phyloP scores from a whole-genome alignment of 202 grass and related monocot genomes.

The Musa balbisiana region DNA sequence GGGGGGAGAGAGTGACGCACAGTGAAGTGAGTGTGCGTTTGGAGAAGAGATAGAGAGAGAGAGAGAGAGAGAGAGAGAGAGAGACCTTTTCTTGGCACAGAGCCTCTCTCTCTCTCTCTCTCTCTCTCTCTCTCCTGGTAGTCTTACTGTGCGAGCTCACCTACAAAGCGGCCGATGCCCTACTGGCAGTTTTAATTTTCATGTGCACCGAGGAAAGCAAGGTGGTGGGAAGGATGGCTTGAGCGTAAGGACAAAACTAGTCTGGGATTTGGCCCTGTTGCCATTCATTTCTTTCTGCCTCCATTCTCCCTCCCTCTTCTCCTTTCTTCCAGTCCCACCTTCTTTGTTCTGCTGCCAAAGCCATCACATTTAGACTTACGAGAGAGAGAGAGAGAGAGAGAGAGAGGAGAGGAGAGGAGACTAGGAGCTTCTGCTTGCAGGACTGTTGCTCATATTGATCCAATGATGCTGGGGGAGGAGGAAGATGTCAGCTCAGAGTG shows the following conservation, averaged over 20 bases:
- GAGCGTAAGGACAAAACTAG: slow-evolving; percentile 25
- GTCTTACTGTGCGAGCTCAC: slow-evolving; percentile 8
- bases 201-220: slow-evolving; percentile 25
- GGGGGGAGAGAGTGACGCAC: neutral
- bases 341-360: neutral
- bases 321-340: too few relatives aligned
- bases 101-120: neutral
- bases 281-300: slow-evolving; percentile 4
- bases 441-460: neutral
- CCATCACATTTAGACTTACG: too few relatives aligned
- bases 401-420: too few relatives aligned
- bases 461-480: slow-evolving; percentile 30
- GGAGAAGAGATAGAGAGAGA: neutral
- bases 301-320: neutral
- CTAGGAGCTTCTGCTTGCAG: neutral
- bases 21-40: neutral
- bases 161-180: slow-evolving; percentile 8
- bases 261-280: slow-evolving; percentile 21
- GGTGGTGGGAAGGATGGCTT: slow-evolving; percentile 10
- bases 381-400: too few relatives aligned
- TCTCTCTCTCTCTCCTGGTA: neutral
- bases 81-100: too few relatives aligned
- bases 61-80: neutral
- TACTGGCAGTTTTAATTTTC: slow-evolving; percentile 35
- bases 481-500: slow-evolving; percentile 48